Conservation (phyloP, 306 rosid genomes). For the Calophaca sinica region DNA sequence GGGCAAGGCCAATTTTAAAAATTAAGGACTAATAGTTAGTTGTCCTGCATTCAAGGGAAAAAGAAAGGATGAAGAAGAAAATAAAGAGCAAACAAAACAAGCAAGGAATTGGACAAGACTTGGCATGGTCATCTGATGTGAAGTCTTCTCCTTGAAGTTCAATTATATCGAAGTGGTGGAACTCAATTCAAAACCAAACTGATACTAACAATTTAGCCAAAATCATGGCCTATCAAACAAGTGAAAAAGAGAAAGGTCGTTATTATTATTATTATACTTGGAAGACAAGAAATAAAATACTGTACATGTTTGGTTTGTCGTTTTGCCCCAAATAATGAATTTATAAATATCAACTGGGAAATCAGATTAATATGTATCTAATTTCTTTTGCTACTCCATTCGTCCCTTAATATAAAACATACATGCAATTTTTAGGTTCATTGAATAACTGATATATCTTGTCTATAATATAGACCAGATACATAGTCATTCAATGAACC, state of each 20-base stretch:
- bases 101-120: slow-evolving; percentile 48
- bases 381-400: neutral
- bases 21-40: neutral
- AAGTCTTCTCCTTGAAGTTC: slow-evolving; percentile 38
- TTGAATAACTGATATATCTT: too few relatives aligned
- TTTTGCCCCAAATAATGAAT: neutral
- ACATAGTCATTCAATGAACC: too few relatives aligned
- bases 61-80: slow-evolving; percentile 29
- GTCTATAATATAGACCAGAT: too few relatives aligned
- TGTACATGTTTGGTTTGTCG: slow-evolving; percentile 34
- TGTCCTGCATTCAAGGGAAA: slow-evolving; percentile 24
- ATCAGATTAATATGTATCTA: slow-evolving; percentile 1
- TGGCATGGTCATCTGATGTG: slow-evolving; percentile 46
- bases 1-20: neutral
- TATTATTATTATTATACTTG: slow-evolving; percentile 4
- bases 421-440: too few relatives aligned
- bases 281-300: slow-evolving; percentile 11
- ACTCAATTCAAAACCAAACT: slow-evolving; percentile 52
- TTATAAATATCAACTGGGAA: neutral
- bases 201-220: slow-evolving; percentile 24
- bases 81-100: slow-evolving; percentile 18
- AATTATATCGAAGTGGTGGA: slow-evolving; percentile 47
- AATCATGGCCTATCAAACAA: slow-evolving; percentile 33
- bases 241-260: slow-evolving; percentile 29
- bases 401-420: too few relatives aligned